These are phyloP conservation scores for Letharia lupina DNA, from an alignment of 495 filamentous ascomycete species.

Conservation along the genomic window DNA sequence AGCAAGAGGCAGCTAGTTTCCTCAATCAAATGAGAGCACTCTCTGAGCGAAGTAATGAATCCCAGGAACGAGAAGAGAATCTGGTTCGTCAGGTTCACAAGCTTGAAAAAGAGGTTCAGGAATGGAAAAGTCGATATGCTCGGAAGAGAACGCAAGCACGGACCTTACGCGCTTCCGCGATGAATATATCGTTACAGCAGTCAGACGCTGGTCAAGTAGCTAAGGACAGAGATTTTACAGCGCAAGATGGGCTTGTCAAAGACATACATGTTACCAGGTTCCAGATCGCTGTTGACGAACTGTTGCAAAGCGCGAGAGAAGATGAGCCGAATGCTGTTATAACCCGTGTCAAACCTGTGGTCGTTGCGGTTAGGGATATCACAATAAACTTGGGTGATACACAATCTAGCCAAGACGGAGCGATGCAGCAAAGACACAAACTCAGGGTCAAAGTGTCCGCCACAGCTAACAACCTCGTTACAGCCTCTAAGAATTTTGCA, in stretches of 20 bases:
- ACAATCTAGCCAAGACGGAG: slow-evolving; percentile 34
- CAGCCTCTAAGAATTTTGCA: slow-evolving; percentile 84
- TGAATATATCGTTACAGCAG: slow-evolving; percentile 55
- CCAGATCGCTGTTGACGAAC: slow-evolving; percentile 89
- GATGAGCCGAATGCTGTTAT: slow-evolving; percentile 65
- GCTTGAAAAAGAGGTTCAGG: slow-evolving; percentile 71
- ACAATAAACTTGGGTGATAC: slow-evolving; percentile 66
- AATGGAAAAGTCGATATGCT: slow-evolving; percentile 86
- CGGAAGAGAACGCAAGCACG: slow-evolving; percentile 79
- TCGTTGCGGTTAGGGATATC: slow-evolving; percentile 70
- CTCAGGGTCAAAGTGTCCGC: slow-evolving; percentile 72
- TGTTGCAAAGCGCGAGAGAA: slow-evolving; percentile 66
- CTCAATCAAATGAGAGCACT: slow-evolving; percentile 82
- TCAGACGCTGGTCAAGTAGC: slow-evolving; percentile 54
- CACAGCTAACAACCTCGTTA: slow-evolving; percentile 93
- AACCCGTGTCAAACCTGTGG: slow-evolving; percentile 71
- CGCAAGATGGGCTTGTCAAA: slow-evolving; percentile 68
- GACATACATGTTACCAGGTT: slow-evolving; percentile 92
- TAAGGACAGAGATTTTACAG: slow-evolving; percentile 62
- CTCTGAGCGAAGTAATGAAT: slow-evolving; percentile 66
- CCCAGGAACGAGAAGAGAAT: slow-evolving; percentile 72
- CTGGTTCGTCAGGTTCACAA: slow-evolving; percentile 61
- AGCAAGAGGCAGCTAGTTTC: slow-evolving; percentile 73
- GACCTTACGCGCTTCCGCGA: slow-evolving; percentile 68
- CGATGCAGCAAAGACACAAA: slow-evolving; percentile 45